Conservation (phyloP, 495 filamentous ascomycete genomes). For the Aspergillus nidulans region DNA sequence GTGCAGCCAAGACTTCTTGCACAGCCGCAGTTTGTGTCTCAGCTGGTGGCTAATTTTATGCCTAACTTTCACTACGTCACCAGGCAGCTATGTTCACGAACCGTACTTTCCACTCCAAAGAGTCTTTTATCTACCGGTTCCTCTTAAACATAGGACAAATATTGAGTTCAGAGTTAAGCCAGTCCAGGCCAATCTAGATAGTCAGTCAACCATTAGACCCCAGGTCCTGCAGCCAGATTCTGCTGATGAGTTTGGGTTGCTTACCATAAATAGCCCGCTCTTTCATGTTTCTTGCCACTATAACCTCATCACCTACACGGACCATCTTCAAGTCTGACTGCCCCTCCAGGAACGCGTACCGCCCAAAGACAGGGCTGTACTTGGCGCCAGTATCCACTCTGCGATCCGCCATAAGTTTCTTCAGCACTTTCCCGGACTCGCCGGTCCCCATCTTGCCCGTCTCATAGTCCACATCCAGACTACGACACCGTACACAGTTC, state of each 20-base stretch:
- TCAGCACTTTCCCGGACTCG: conserved; percentile 63
- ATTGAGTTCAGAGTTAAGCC: conserved; percentile 1
- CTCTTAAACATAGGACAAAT: not conserved
- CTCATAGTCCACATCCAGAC: conserved; percentile 77
- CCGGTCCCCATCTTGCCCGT: conserved; percentile 64
- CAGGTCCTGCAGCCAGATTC: not conserved
- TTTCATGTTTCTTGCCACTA: conserved; percentile 51
- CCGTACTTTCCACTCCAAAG: not conserved
- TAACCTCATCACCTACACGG: conserved; percentile 66
- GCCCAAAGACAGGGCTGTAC: conserved; percentile 78
- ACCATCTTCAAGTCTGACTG: conserved; percentile 33
- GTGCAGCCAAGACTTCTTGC: conserved; percentile 5
- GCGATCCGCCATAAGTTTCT: conserved; percentile 73
- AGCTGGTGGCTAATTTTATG: conserved; percentile 12
- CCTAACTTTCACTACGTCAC: not conserved
- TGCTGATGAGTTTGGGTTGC: not conserved
- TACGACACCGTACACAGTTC: conserved; percentile 77
- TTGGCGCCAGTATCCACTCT: conserved; percentile 69
- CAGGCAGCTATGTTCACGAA: not conserved
- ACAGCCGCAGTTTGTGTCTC: conserved; percentile 10
- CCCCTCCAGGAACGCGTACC: conserved; percentile 64
- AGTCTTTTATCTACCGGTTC: not conserved
- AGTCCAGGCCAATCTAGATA: conserved; percentile 30
- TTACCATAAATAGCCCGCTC: conserved; percentile 62
- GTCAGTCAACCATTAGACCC: conserved; percentile 7